Base-by-base conservation (phyloP, 73 alveolate species). In the Symbiodinium pilosum region DNA sequence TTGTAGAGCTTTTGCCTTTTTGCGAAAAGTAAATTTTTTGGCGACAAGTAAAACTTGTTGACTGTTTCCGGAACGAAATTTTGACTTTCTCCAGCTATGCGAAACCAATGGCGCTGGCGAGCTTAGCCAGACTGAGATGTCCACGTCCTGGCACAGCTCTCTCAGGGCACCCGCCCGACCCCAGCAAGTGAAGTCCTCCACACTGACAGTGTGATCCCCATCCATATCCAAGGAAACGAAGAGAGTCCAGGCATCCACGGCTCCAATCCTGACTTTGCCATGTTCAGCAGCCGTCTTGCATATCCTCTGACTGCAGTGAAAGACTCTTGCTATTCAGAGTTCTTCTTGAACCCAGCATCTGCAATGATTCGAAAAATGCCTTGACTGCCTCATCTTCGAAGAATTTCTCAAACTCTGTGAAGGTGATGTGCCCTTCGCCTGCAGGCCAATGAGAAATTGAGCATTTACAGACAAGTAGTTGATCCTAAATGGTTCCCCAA, bases 241-340 rank as follows among this genome's bases (percentile, higher is more conserved):
- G n/a, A 88, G 77, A 4, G 95, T 88, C 95, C 95, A 88, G n/a
- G 95, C 95, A 64, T 88, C 95, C 68, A 88, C 87, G 5, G 95
- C 95, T 38, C 95, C 95, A 54, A 88, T 83, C 73, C 81, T 64
- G 81, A 47, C 6, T 47, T 6, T 47, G 21, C 14, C 21, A 47
- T 14, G 59, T 14, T 47, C 21, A 47, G 6, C 59, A 47, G n/a
- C n/a, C n/a, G n/a, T n/a, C n/a, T n/a, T n/a, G n/a, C n/a, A n/a
- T n/a, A n/a, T n/a, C n/a, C n/a, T n/a, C n/a, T n/a, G n/a, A n/a
- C n/a, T n/a, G n/a, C n/a, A n/a, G n/a, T n/a, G n/a, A n/a, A n/a
- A n/a, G n/a, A n/a, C n/a, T n/a, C n/a, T n/a, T n/a, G n/a, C n/a
- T n/a, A n/a, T n/a, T n/a, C n/a, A n/a, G n/a, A n/a, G n/a, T n/a